Conservation (phyloP, 108 stramenopile species). For the Parietichytrium sp. region DNA sequence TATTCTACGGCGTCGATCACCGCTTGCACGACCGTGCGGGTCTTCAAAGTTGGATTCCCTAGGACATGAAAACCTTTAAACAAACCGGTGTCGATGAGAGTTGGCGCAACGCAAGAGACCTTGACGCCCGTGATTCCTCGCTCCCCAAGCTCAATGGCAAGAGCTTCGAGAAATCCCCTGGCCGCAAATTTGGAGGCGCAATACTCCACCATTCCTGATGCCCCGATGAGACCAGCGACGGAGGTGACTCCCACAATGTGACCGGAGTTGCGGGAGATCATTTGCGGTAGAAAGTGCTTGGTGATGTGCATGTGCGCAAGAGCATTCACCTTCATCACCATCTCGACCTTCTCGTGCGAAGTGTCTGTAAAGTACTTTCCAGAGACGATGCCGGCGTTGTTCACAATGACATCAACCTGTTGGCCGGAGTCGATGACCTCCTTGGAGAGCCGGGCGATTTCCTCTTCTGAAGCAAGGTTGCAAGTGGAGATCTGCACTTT, state of each 20-base stretch:
- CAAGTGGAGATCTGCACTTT: background rate
- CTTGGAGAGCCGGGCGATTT: background rate
- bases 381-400: constrained; percentile 53
- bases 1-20: constrained; percentile 6
- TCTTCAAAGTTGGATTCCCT: constrained; percentile 29
- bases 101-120: constrained; percentile 44
- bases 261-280: constrained; percentile 47
- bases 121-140: constrained; percentile 19
- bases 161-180: constrained; percentile 40
- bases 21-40: constrained; percentile 29
- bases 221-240: constrained; percentile 41
- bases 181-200: constrained; percentile 49
- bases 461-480: background rate
- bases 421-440: too few species aligned
- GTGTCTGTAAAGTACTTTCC: constrained; percentile 50
- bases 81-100: constrained; percentile 52
- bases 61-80: constrained; percentile 43
- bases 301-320: constrained; percentile 49
- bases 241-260: constrained; percentile 50
- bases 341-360: background rate
- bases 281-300: constrained; percentile 49
- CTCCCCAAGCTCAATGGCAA: constrained; percentile 40
- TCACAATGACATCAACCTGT: constrained; percentile 42
- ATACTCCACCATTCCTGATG: constrained; percentile 46
- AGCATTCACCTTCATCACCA: constrained; percentile 47